Percentiles rank a stretch among this genome's conserved stretches.
phyloP scores from a whole-genome alignment of 2,329 filamentous ascomycete genomes.

The Ceratocystis destructans region DNA sequence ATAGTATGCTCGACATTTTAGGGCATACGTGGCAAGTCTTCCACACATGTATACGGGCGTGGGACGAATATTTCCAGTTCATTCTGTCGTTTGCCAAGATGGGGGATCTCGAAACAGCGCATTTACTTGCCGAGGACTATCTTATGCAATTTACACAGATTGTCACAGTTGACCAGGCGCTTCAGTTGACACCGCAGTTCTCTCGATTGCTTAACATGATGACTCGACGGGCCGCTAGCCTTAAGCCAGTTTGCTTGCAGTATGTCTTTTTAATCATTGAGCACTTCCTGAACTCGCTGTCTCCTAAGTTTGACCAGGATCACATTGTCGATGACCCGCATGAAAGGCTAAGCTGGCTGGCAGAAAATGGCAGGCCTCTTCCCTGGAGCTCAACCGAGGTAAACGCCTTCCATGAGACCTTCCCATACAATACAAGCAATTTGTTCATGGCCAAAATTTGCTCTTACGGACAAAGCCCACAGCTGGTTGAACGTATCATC shows the following conservation, averaged over 20 bases:
- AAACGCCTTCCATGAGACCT: conserved; percentile 33
- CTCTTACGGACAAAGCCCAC: conserved; percentile 42
- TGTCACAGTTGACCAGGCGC: conserved; percentile 42
- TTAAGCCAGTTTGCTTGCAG: conserved; percentile 6
- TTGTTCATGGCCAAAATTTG: conserved; percentile 56
- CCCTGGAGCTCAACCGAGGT: conserved; percentile 36
- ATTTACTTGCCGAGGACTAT: conserved; percentile 48
- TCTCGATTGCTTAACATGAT: conserved; percentile 39
- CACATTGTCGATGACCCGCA: conserved; percentile 29
- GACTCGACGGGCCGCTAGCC: conserved; percentile 32
- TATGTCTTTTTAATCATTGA: conserved; percentile 21
- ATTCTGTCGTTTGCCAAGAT: conserved; percentile 51
- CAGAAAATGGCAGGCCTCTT: conserved; percentile 27
- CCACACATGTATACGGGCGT: conserved; percentile 48
- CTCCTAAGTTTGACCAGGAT: conserved; percentile 27
- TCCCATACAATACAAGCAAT: conserved; percentile 29
- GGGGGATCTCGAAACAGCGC: conserved; percentile 42
- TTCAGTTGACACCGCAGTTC: conserved; percentile 43
- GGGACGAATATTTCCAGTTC: conserved; percentile 65
- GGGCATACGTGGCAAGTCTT: conserved; percentile 48
- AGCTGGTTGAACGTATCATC: conserved; percentile 43
- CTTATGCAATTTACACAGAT: conserved; percentile 45
- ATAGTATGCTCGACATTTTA: conserved; percentile 35
- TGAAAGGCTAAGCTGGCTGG: conserved; percentile 29
- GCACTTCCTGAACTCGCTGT: conserved; percentile 32